A percentile compares a stretch with the other conserved stretches of the same genome.
Evolutionary conservation across 2,329 filamentous ascomycete genomes (phyloP).

Genomic region (Exutisphaerella laricina): DNA sequence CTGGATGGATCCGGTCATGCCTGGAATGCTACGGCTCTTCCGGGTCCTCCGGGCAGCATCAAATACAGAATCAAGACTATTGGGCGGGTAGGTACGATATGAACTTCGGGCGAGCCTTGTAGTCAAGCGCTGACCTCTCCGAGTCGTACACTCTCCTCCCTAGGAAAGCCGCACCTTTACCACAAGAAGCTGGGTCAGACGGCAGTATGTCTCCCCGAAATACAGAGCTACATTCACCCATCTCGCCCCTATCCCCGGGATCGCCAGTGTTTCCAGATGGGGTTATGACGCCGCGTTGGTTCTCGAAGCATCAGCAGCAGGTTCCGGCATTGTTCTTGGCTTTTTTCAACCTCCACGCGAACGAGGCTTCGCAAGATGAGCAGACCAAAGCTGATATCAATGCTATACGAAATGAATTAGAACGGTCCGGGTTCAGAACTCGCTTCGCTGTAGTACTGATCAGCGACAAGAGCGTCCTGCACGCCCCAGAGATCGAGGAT

Average conservation of each 20-base stretch:
- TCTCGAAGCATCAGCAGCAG: slow-evolving; percentile 79
- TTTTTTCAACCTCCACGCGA: slow-evolving; percentile 72
- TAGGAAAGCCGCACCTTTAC: slow-evolving; percentile 56
- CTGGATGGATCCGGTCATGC: slow-evolving; percentile 32
- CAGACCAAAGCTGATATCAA: slow-evolving; percentile 84
- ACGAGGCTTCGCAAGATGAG: slow-evolving; percentile 76
- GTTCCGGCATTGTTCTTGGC: slow-evolving; percentile 75
- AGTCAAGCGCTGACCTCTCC: background rate
- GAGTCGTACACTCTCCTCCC: slow-evolving; percentile 55
- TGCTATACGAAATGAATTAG: slow-evolving; percentile 63
- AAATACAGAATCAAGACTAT: slow-evolving; percentile 39
- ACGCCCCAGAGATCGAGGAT: slow-evolving; percentile 61
- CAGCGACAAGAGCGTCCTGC: slow-evolving; percentile 59
- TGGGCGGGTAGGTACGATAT: slow-evolving; percentile 50
- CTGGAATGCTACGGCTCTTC: slow-evolving; percentile 27
- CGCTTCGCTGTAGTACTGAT: slow-evolving; percentile 72
- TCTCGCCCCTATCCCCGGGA: slow-evolving; percentile 80
- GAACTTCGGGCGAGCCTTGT: background rate
- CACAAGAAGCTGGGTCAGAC: slow-evolving; percentile 42
- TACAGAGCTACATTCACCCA: slow-evolving; percentile 73
- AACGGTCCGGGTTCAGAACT: slow-evolving; percentile 68
- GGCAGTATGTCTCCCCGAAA: slow-evolving; percentile 26
- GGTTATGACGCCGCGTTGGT: slow-evolving; percentile 73
- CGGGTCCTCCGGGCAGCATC: slow-evolving; percentile 24
- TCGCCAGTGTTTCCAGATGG: slow-evolving; percentile 87